Conservation (phyloP, 768 basidiomycete species). For the Pleurotus platypus region DNA sequence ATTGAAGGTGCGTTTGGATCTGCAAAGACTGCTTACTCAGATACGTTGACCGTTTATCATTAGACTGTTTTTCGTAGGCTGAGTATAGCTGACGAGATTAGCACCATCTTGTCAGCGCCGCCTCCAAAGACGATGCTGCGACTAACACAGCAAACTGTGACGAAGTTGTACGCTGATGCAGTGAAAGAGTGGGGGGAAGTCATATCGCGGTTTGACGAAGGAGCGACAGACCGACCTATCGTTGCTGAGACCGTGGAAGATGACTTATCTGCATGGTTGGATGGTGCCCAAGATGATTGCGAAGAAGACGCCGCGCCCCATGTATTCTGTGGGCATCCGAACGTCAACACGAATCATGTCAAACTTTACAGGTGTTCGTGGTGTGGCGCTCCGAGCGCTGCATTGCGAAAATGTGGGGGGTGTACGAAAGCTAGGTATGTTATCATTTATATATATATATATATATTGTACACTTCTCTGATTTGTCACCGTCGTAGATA, state of each 20-base stretch:
- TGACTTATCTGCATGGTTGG: constrained; percentile 57
- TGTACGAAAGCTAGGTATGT: constrained; percentile 22
- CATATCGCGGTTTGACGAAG: constrained; percentile 23
- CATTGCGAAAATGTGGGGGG: constrained; percentile 45
- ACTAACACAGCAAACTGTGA: constrained; percentile 48
- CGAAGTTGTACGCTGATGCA: constrained; percentile 40
- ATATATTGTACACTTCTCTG: neutral
- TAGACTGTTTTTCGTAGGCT: constrained; percentile 38
- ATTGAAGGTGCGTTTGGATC: constrained; percentile 36
- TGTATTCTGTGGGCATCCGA: constrained; percentile 34
- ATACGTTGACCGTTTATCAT: no score
- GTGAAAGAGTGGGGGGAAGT: constrained; percentile 43
- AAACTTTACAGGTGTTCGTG: constrained; percentile 59
- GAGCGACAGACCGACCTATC: constrained; percentile 17
- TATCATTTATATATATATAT: neutral
- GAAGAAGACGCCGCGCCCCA: constrained; percentile 20
- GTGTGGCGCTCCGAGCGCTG: constrained; percentile 62
- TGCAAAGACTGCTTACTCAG: no score
- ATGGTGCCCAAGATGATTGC: constrained; percentile 40
- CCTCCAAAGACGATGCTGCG: constrained; percentile 51
- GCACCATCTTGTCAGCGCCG: constrained; percentile 37
- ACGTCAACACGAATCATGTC: constrained; percentile 44
- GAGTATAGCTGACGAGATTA: constrained; percentile 50
- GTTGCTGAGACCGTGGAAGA: constrained; percentile 44
- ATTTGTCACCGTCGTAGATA: constrained; percentile 27